Evolutionary conservation across 345 rosid genomes (phyloP).

Genomic region (Ceriops tagal): DNA sequence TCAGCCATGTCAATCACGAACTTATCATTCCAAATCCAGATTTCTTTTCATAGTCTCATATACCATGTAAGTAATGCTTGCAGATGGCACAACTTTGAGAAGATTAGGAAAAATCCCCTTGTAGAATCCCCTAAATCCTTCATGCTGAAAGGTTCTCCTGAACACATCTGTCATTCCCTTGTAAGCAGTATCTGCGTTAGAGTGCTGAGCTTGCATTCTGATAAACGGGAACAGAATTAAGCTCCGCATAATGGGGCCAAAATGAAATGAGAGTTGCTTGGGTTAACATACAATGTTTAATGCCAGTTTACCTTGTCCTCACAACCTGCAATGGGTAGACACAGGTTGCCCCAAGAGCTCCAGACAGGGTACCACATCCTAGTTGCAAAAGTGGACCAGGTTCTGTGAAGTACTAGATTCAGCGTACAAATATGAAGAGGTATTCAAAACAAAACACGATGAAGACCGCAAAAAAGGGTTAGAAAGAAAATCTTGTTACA

Average conservation of each 20-base stretch:
- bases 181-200: constrained; percentile 41
- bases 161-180: constrained; percentile 75
- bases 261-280: neutral
- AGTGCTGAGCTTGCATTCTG: constrained; percentile 89
- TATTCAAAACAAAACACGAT: neutral
- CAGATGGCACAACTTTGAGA: constrained; percentile 60
- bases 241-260: neutral
- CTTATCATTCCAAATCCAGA: constrained; percentile 15
- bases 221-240: constrained; percentile 4
- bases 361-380: constrained; percentile 86
- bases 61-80: constrained; percentile 55
- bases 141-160: constrained; percentile 60
- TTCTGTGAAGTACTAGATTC: constrained; percentile 32
- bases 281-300: neutral
- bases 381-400: constrained; percentile 85
- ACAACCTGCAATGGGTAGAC: constrained; percentile 95
- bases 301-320: constrained; percentile 63
- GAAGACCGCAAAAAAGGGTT: neutral
- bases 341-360: constrained; percentile 88
- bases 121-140: constrained; percentile 76
- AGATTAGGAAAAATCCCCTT: constrained; percentile 85
- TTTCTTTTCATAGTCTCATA: constrained; percentile 87
- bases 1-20: neutral
- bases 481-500: neutral
- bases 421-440: neutral